These are phyloP conservation scores for Suillus sp. DNA, from an alignment of 768 basidiomycete genomes.

Conservation along the genomic window DNA sequence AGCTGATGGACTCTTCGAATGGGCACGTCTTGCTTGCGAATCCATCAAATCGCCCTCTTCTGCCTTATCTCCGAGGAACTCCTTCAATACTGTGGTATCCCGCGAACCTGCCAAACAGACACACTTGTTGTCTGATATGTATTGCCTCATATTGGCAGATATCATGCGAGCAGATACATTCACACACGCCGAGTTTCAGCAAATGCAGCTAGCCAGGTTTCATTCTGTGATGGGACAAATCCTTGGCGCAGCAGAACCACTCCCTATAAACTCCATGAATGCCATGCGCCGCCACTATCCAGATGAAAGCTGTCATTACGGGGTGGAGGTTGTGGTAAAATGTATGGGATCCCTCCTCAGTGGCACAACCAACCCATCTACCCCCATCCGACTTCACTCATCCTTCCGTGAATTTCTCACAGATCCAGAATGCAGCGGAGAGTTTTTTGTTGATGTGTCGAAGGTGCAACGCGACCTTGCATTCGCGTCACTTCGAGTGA, in stretches of 20 bases:
- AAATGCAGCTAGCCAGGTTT: background rate
- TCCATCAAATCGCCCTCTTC: background rate
- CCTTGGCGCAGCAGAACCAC: conserved; percentile 5
- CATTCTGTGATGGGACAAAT: conserved; percentile 7
- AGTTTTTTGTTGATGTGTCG: conserved; percentile 24
- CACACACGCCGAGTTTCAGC: background rate
- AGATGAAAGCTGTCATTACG: conserved; percentile 2
- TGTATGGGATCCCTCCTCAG: conserved; percentile 27
- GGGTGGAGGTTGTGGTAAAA: conserved; percentile 21
- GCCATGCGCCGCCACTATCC: background rate
- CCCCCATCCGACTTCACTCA: conserved; percentile 34
- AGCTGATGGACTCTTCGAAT: conserved; percentile 6
- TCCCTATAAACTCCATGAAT: background rate
- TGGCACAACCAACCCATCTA: conserved; percentile 18
- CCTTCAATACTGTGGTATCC: background rate
- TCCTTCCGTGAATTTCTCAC: conserved; percentile 39
- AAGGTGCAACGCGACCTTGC: conserved; percentile 23
- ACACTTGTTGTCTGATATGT: background rate
- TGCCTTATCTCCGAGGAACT: background rate
- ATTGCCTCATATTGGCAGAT: background rate
- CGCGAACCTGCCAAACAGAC: background rate
- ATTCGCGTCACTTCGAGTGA: conserved; percentile 29
- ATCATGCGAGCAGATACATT: background rate
- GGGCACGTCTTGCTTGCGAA: conserved; percentile 9
- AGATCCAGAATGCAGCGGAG: conserved; percentile 24